Conservation (phyloP, 2,329 filamentous ascomycete genomes). For the Rosellinia necatrix region DNA sequence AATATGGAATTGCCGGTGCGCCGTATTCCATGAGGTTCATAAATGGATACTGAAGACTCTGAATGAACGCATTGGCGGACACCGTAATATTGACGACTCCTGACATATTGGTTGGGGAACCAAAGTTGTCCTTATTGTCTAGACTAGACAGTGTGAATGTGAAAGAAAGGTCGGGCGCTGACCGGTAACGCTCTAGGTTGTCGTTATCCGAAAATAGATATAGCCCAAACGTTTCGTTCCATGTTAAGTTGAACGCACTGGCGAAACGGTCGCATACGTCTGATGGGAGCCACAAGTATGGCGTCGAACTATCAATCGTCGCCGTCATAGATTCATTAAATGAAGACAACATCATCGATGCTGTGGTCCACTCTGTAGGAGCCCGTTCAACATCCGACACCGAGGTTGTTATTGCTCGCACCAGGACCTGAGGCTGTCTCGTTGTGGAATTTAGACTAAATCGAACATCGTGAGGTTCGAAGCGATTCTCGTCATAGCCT, state of each 20-base stretch:
- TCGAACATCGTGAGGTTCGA: constrained; percentile 61
- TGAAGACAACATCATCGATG: constrained; percentile 45
- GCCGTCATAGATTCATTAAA: constrained; percentile 56
- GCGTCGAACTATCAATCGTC: constrained; percentile 66
- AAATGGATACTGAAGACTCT: constrained; percentile 56
- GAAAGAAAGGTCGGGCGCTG: constrained; percentile 54
- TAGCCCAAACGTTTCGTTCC: constrained; percentile 65
- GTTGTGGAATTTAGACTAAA: constrained; percentile 62
- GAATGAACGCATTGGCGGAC: constrained; percentile 55
- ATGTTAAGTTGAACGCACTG: constrained; percentile 64
- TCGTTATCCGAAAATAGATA: constrained; percentile 66
- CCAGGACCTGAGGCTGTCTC: constrained; percentile 61
- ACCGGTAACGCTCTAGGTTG: constrained; percentile 54
- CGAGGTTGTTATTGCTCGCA: constrained; percentile 60
- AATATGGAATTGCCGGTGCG: constrained; percentile 60
- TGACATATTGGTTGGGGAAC: constrained; percentile 51
- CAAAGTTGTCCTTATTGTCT: constrained; percentile 58
- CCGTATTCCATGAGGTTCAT: constrained; percentile 50
- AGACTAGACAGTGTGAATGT: constrained; percentile 62
- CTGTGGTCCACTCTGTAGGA: constrained; percentile 47
- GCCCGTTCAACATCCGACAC: constrained; percentile 40
- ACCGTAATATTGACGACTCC: constrained; percentile 63
- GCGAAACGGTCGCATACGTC: constrained; percentile 68
- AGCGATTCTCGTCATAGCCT: constrained; percentile 69
- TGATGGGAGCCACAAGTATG: constrained; percentile 66